Percentiles rank a stretch among this genome's conserved stretches.
Evolutionary conservation across 768 basidiomycete genomes (phyloP).

Genomic region (Suillus brevipes): DNA sequence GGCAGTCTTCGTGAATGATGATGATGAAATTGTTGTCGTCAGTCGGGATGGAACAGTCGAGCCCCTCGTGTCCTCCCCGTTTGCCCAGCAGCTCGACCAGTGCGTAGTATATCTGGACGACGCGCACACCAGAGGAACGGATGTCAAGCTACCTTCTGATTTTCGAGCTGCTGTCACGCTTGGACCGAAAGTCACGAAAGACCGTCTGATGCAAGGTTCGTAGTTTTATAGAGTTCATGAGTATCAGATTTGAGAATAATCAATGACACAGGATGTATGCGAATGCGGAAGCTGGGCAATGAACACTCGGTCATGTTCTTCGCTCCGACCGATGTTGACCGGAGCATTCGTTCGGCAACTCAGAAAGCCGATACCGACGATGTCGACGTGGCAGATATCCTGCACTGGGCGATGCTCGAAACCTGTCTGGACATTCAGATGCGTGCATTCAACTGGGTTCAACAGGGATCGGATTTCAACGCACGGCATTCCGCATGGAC

Average conservation of each 20-base stretch:
- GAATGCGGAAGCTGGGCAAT: conserved; percentile 49
- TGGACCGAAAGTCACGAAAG: conserved; percentile 41
- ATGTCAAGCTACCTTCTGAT: too few relatives aligned
- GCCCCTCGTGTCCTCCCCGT: conserved; percentile 33
- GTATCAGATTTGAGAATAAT: neutral
- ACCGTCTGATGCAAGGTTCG: conserved; percentile 37
- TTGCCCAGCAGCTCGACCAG: conserved; percentile 33
- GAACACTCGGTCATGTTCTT: conserved; percentile 51
- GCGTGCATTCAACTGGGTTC: conserved; percentile 41
- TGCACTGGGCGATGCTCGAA: conserved; percentile 46
- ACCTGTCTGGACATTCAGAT: conserved; percentile 45
- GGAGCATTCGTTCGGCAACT: conserved; percentile 32
- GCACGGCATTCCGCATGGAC: too few relatives aligned
- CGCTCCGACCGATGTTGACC: conserved; percentile 43
- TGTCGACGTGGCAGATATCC: conserved; percentile 32
- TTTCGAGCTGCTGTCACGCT: too few relatives aligned
- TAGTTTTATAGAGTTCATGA: neutral
- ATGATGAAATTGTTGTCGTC: conserved; percentile 36
- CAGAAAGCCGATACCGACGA: conserved; percentile 6
- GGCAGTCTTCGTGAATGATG: conserved; percentile 34
- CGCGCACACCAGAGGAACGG: too few relatives aligned
- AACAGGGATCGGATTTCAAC: conserved; percentile 35
- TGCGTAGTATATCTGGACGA: conserved; percentile 42
- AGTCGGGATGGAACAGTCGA: conserved; percentile 31
- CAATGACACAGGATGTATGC: conserved; percentile 46